phyloP scores from a whole-genome alignment of 805 yeast species.

The Blastobotrys parvus region DNA sequence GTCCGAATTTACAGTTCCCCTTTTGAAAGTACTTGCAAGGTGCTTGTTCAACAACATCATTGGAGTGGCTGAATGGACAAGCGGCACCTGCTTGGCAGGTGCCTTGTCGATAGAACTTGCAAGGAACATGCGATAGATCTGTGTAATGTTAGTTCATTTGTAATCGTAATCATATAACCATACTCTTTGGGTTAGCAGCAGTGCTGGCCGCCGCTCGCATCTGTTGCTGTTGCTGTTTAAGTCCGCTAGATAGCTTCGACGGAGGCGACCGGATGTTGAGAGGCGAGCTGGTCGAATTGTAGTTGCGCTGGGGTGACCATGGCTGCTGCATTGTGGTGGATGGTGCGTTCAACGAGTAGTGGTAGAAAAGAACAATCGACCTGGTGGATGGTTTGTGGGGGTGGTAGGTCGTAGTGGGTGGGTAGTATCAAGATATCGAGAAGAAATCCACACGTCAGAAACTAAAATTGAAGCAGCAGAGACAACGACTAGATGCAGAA shows the following conservation, averaged over 20 bases:
- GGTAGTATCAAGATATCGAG: too few species aligned
- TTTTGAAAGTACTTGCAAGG: conserved; percentile 91
- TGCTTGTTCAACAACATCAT: conserved; percentile 39
- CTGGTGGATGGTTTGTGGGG: background rate
- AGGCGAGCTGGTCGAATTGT: background rate
- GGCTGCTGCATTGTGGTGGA: background rate
- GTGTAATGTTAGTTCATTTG: background rate
- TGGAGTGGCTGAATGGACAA: conserved; percentile 87
- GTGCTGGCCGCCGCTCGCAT: conserved; percentile 5
- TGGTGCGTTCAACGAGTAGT: too few species aligned
- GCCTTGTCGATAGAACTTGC: conserved; percentile 88
- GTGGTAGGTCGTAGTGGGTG: too few species aligned
- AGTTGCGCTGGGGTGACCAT: background rate
- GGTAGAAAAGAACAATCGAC: too few species aligned
- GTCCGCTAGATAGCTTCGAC: conserved; percentile 10
- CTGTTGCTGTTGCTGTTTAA: conserved; percentile 4
- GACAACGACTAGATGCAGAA: too few species aligned
- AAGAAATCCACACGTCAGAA: too few species aligned
- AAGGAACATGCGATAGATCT: conserved; percentile 88
- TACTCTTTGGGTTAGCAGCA: conserved; percentile 5
- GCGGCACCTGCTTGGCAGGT: conserved; percentile 89
- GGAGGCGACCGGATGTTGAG: background rate
- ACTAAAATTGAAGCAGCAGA: too few species aligned
- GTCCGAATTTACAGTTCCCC: conserved; percentile 95
- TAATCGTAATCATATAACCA: conserved; percentile 1